These are phyloP conservation scores for Hibiscus trionum DNA, from an alignment of 345 rosid species.

Conservation along the genomic window DNA sequence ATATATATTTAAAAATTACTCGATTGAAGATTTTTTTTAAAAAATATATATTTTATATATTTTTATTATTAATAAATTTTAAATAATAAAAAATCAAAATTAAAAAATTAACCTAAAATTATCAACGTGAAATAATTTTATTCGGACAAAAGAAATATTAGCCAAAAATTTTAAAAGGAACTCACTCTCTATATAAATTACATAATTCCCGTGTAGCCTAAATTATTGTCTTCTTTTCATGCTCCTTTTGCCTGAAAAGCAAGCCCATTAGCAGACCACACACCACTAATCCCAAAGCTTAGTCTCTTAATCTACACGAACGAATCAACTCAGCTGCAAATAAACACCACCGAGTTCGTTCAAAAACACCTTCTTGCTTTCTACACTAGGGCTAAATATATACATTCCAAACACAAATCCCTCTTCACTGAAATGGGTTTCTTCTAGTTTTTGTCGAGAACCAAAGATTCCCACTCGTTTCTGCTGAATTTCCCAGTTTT, in stretches of 20 bases:
- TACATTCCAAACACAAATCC: slow-evolving; percentile 11
- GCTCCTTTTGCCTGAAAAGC: slow-evolving; percentile 9
- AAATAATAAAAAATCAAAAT: no score
- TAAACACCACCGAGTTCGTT: not conserved
- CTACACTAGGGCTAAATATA: slow-evolving; percentile 9
- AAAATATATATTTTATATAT: no score
- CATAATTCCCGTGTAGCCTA: not conserved
- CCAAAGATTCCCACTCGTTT: not conserved
- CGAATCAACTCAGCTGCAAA: not conserved
- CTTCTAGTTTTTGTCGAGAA: not conserved
- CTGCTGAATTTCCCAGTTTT: not conserved
- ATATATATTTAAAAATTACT: no score
- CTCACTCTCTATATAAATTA: no score
- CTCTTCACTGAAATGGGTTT: slow-evolving; percentile 4
- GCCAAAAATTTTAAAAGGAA: no score
- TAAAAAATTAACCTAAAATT: no score
- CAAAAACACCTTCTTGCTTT: slow-evolving; percentile 15
- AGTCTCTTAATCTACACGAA: not conserved
- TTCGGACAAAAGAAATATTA: no score
- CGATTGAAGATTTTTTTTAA: no score
- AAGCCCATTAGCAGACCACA: slow-evolving; percentile 6
- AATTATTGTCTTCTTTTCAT: not conserved
- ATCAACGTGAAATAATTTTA: no score
- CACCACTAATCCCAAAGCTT: slow-evolving; percentile 13
- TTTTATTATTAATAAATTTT: no score